Evolutionary conservation across 2,329 filamentous ascomycete species (phyloP), one percentile per base, ranked within the genome.

Genomic region (Fusarium nisikadoi): DNA sequence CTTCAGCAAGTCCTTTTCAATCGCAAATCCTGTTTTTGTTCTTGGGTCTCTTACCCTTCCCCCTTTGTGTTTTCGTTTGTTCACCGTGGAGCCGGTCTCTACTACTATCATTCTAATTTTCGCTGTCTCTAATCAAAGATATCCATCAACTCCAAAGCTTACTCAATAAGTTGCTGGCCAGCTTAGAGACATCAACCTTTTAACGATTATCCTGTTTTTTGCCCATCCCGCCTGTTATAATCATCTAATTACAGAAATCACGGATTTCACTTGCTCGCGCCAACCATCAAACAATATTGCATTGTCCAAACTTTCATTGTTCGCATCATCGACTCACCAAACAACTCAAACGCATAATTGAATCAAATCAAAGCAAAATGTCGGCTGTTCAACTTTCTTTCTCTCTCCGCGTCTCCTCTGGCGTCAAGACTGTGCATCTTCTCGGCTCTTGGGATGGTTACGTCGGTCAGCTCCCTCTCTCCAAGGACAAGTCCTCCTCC

Each of bases 391-490:
- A 98, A 86, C 92, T 97, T 77, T 95, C 94, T 81, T 98, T 98
- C 87, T 92, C 93, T 83, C 93, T 98, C 83, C 94, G 95, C 87
- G 97, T 97, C 83, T 97, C 95, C 81, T 91, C 94, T 81, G 94
- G 94, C 86, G 94, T 97, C 89, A 97, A 98, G 91, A 95, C 95
- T 80, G 95, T 97, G 81, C 95, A 98, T 83, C 89, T 99, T 77
- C 92, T 98, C 85, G 95, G 95, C 80, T 98, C 95, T 76, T 99
- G 95, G 95, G 96, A 99, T 88, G 93, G 93, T 88, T 99, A 99
- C 89, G 88, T 90, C 77, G 94, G 94, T 76, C 95, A 98, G 85
- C 93, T 98, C 79, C 95, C 95, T 62, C 93, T 98, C 78, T 94
- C 94, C 85, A 95, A 94, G 87, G 94, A 97, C 83, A 91, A 90